phyloP scores from a whole-genome alignment of 768 basidiomycete species.

The Phlebiopsis flavidoalba region DNA sequence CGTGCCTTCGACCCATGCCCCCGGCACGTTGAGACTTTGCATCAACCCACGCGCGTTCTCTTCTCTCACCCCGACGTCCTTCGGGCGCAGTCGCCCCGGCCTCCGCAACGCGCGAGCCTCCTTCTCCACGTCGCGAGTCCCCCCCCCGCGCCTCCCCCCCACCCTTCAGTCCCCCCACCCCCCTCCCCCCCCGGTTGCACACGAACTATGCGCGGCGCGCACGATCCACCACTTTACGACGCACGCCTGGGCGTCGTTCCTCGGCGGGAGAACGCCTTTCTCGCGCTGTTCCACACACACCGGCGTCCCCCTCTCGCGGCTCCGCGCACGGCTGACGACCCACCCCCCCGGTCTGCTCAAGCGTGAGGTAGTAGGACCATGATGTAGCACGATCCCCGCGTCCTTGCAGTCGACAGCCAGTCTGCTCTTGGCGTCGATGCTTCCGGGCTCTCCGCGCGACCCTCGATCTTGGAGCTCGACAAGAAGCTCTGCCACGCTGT shows the following conservation, averaged over 20 bases:
- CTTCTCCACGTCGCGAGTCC: slow-evolving; percentile 21
- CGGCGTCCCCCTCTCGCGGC: slow-evolving; percentile 19
- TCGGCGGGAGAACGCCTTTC: slow-evolving; percentile 7
- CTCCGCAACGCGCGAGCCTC: too few relatives aligned
- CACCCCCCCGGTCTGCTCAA: too few relatives aligned
- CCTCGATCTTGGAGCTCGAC: too few relatives aligned
- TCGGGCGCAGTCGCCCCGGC: slow-evolving; percentile 11
- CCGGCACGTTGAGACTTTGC: slow-evolving; percentile 39
- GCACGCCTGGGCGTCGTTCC: slow-evolving; percentile 26
- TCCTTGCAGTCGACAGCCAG: too few relatives aligned
- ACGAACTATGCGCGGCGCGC: slow-evolving; percentile 9
- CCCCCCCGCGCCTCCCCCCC: too few relatives aligned
- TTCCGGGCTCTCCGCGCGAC: too few relatives aligned
- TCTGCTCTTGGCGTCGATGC: too few relatives aligned
- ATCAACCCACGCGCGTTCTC: slow-evolving; percentile 35
- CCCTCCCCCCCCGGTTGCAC: slow-evolving; percentile 25
- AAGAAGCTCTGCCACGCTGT: too few relatives aligned
- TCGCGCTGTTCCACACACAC: too few relatives aligned
- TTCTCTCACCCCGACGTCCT: slow-evolving; percentile 42
- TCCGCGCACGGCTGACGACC: slow-evolving; percentile 15
- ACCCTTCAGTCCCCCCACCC: too few relatives aligned
- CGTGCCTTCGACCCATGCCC: slow-evolving; percentile 22
- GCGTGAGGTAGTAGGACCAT: too few relatives aligned
- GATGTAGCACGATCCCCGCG: too few relatives aligned
- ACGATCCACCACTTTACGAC: slow-evolving; percentile 16